Percentiles rank a stretch among this genome's conserved stretches.
Conservation (phyloP, 495 filamentous ascomycete genomes). For the Amorphotheca resinae region DNA sequence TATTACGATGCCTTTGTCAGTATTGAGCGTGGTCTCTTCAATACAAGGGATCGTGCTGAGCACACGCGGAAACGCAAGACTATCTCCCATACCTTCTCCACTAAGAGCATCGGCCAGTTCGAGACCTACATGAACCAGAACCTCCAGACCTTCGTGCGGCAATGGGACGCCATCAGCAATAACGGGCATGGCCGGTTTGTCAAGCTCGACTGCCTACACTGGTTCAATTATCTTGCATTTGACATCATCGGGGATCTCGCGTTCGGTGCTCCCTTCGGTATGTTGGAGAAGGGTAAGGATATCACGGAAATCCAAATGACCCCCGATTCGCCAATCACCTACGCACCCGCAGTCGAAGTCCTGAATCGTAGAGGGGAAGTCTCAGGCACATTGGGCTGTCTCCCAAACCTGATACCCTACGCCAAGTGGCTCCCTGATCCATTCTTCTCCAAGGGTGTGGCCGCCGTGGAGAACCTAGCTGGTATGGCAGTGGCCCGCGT, state of each 20-base stretch:
- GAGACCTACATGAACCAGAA: slow-evolving; percentile 83
- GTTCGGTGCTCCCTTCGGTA: slow-evolving; percentile 45
- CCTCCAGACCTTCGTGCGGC: slow-evolving; percentile 57
- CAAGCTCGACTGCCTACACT: slow-evolving; percentile 67
- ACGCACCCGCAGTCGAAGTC: slow-evolving; percentile 56
- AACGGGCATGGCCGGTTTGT: slow-evolving; percentile 40
- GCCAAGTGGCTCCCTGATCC: slow-evolving; percentile 55
- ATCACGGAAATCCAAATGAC: slow-evolving; percentile 42
- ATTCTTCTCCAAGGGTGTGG: slow-evolving; percentile 51
- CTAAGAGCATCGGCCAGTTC: slow-evolving; percentile 72
- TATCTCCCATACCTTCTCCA: slow-evolving; percentile 75
- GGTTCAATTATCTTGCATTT: slow-evolving; percentile 93
- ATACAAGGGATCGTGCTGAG: slow-evolving; percentile 70
- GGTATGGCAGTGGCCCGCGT: slow-evolving; percentile 76
- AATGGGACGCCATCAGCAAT: slow-evolving; percentile 48
- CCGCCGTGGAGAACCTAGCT: slow-evolving; percentile 52
- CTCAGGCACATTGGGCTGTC: slow-evolving; percentile 47
- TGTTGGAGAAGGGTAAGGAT: slow-evolving; percentile 48
- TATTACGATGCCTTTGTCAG: slow-evolving; percentile 92
- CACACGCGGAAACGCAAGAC: slow-evolving; percentile 87
- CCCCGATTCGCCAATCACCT: slow-evolving; percentile 38
- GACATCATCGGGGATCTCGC: slow-evolving; percentile 78
- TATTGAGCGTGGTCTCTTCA: slow-evolving; percentile 79
- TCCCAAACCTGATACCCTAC: slow-evolving; percentile 49
- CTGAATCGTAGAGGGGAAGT: slow-evolving; percentile 60